Evolutionary conservation across 1,284 basidiomycete species (phyloP).

Genomic region (Boletus hoseneyae): DNA sequence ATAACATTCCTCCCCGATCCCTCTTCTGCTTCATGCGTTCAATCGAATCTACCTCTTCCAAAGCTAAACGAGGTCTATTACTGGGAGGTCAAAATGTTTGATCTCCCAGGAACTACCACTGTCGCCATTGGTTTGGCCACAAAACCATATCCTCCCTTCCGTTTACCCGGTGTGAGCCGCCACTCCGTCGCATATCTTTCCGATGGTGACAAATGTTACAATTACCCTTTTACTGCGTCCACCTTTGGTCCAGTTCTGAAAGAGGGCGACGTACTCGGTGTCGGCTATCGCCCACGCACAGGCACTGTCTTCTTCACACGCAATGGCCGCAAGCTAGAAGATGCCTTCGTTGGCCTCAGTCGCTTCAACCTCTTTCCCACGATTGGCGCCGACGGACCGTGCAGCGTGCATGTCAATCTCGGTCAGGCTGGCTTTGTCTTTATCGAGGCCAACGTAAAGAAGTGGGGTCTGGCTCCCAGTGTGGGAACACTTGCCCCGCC

Average conservation of each 20-base stretch:
- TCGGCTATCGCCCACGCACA: constrained; percentile 89
- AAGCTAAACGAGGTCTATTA: constrained; percentile 98
- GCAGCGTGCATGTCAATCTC: constrained; percentile 92
- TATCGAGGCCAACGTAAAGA: constrained; percentile 98
- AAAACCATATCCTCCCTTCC: constrained; percentile 92
- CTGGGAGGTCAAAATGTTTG: constrained; percentile 98
- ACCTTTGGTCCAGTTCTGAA: constrained; percentile 85
- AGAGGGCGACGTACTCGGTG: constrained; percentile 92
- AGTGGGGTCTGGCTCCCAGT: constrained; percentile 95
- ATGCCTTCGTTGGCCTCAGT: constrained; percentile 86
- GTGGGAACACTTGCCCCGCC: constrained; percentile 93
- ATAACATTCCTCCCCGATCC: constrained; percentile 96
- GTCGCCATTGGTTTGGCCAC: constrained; percentile 90
- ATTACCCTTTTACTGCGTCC: constrained; percentile 90
- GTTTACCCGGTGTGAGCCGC: constrained; percentile 84
- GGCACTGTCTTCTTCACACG: constrained; percentile 98
- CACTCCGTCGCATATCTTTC: constrained; percentile 97
- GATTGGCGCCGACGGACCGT: constrained; percentile 90
- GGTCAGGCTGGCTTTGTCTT: constrained; percentile 97
- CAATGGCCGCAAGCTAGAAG: constrained; percentile 92
- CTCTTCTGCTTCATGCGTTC: constrained; percentile 86
- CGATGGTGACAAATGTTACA: constrained; percentile 96
- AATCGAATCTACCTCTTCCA: constrained; percentile 91
- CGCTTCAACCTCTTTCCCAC: constrained; percentile 93
- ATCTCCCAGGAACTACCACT: constrained; percentile 80